Base-by-base conservation (phyloP, 2,329 filamentous ascomycete genomes). In the Coniella vitis region DNA sequence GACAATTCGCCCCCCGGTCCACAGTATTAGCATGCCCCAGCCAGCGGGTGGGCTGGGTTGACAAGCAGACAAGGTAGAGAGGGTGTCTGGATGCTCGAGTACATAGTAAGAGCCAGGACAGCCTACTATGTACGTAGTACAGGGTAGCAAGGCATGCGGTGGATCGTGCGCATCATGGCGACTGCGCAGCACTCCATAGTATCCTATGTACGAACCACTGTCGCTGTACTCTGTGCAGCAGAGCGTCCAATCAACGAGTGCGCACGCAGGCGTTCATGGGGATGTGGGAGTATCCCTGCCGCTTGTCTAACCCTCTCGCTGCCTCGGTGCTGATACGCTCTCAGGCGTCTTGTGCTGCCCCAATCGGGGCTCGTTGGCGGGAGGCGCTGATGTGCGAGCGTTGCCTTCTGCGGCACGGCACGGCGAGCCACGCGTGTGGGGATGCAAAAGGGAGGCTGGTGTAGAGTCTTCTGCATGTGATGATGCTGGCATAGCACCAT, bases 351-450 rank as follows among this genome's bases (percentile, higher is more conserved):
- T 47, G 49, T 49, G 38, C 48, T 39, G 45, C 45, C 52, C 48
- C 52, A 54, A 54, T 54, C 38, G 34, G n/a, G 48, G 29, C 41
- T 40, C 3, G 10, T 12, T 25, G 17, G 14, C 35, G 22, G 19
- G n/a, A 37, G 34, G 12, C 31, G 17, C 38, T 22, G 44, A n/a
- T 22, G 17, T 44, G 49, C 43, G 39, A 50, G 47, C 39, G 45
- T 29, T 29, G 32, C 43, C 29, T n/a, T 38, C 34, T 38, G 29
- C 36, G 38, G 46, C 50, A 32, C 43, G 13, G 20, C 25, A 44
- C n/a, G 20, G 43, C 44, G 47, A 53, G 50, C 51, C 51, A 53
- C 47, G 49, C 42, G 43, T 38, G 2, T 37, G 51, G 25, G 25
- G 25, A 10, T 29, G 5, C 25, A 29, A 45, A 48, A 50, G 47